Conservation (phyloP, 2,329 filamentous ascomycete genomes). For the Mariannaea sp. region DNA sequence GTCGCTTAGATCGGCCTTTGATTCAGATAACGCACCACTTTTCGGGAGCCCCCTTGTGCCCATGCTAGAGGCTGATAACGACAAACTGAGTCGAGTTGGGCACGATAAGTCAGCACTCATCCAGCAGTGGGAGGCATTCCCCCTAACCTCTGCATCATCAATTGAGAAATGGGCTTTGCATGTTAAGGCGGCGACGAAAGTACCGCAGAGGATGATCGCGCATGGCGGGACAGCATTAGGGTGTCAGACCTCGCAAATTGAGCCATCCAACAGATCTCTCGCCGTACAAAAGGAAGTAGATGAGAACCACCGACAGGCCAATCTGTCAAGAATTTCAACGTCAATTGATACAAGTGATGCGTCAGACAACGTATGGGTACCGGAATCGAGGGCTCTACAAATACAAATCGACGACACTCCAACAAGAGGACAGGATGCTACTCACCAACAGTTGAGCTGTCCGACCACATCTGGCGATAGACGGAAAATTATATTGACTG, state of each 20-base stretch:
- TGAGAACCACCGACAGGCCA: background rate
- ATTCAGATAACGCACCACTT: background rate
- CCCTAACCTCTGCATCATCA: background rate
- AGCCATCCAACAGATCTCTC: background rate
- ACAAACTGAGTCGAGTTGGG: background rate
- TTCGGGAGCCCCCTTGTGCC: too few species aligned
- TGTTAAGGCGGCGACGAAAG: background rate
- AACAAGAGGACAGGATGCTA: too few species aligned
- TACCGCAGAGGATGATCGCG: background rate
- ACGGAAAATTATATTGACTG: background rate
- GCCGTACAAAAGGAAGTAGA: background rate
- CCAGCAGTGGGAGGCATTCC: conserved; percentile 10
- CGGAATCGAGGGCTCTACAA: background rate
- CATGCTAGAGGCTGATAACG: background rate
- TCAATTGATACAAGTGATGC: background rate
- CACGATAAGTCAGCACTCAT: background rate
- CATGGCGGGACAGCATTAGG: background rate
- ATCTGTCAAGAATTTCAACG: background rate
- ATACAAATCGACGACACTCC: too few species aligned
- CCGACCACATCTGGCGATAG: background rate
- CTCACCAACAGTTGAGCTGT: too few species aligned
- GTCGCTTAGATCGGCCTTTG: conserved; percentile 15
- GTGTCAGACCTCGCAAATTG: background rate
- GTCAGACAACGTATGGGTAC: too few species aligned
- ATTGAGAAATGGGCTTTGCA: conserved; percentile 1